Conservation (phyloP, 352 stramenopile species). For the Pythium myriotylum region DNA sequence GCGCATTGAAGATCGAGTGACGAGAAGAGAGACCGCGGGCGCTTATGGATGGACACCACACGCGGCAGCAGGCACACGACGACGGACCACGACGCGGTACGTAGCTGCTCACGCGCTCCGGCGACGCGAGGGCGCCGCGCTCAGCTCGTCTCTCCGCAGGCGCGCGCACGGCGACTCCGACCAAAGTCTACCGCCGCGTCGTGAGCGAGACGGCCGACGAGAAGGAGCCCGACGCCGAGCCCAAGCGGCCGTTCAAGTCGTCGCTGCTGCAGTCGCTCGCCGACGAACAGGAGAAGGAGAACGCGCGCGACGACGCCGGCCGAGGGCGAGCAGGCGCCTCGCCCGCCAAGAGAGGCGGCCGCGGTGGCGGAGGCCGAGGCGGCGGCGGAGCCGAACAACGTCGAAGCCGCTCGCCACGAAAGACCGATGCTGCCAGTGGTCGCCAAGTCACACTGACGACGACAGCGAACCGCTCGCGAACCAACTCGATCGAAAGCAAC, state of each 20-base stretch:
- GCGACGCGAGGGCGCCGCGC: background rate
- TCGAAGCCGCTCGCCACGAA: constrained; percentile 18
- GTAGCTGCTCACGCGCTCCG: background rate
- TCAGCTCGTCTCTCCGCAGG: background rate
- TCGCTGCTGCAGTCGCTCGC: constrained; percentile 48
- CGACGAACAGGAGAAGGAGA: constrained; percentile 23
- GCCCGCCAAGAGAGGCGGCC: constrained; percentile 22
- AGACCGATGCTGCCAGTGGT: constrained; percentile 5
- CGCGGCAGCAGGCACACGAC: constrained; percentile 33
- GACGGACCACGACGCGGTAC: constrained; percentile 34
- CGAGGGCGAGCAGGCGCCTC: constrained; percentile 6
- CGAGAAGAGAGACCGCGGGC: constrained; percentile 8
- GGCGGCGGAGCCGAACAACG: background rate
- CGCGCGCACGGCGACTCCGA: background rate
- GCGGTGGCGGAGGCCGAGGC: constrained; percentile 2
- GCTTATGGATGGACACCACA: constrained; percentile 41
- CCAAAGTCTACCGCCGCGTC: constrained; percentile 47
- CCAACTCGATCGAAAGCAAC: constrained; percentile 29
- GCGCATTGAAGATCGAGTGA: constrained; percentile 20
- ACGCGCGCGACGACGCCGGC: background rate
- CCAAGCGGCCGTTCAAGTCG: constrained; percentile 42
- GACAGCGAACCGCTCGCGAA: constrained; percentile 2
- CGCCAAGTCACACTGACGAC: constrained; percentile 22
- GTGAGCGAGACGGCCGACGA: constrained; percentile 35
- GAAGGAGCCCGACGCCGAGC: background rate